Conservation (phyloP, 2,329 filamentous ascomycete genomes). For the Penicillium oxalicum region DNA sequence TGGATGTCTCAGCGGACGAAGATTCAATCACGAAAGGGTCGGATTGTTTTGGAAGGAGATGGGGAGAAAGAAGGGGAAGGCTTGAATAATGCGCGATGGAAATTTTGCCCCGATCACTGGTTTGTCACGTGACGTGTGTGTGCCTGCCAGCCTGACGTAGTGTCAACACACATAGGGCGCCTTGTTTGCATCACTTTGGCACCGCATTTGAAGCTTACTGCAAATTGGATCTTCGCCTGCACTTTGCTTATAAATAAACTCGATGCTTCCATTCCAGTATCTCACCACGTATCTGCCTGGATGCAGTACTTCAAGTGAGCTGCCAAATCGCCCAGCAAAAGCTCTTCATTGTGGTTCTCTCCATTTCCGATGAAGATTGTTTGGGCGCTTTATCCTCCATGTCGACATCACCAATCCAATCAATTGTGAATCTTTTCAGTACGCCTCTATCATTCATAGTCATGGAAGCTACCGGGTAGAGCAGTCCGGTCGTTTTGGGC, state of each 20-base stretch:
- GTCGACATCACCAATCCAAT: too few species aligned
- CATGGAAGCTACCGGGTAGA: too few species aligned
- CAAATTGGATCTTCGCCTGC: background rate
- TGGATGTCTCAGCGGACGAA: conserved; percentile 16
- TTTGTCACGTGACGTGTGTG: conserved; percentile 19
- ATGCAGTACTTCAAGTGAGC: background rate
- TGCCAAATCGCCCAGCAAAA: too few species aligned
- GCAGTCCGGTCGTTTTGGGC: too few species aligned
- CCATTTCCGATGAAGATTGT: too few species aligned
- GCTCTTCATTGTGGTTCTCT: too few species aligned
- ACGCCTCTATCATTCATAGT: too few species aligned
- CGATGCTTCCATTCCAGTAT: too few species aligned
- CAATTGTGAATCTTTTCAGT: too few species aligned
- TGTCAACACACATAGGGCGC: conserved; percentile 3
- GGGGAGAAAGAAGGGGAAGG: conserved; percentile 22
- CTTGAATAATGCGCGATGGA: conserved; percentile 26
- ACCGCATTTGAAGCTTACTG: background rate
- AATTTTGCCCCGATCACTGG: conserved; percentile 25
- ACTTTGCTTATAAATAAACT: background rate
- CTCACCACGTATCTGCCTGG: too few species aligned
- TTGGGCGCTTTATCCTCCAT: too few species aligned
- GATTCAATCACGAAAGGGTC: conserved; percentile 19
- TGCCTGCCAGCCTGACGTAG: conserved; percentile 20
- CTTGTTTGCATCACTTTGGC: background rate
- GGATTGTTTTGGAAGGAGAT: conserved; percentile 22